Evolutionary conservation across 306 rosid genomes (phyloP), one percentile per base, ranked within the genome.

Genomic region (Sicyos baderoa): DNA sequence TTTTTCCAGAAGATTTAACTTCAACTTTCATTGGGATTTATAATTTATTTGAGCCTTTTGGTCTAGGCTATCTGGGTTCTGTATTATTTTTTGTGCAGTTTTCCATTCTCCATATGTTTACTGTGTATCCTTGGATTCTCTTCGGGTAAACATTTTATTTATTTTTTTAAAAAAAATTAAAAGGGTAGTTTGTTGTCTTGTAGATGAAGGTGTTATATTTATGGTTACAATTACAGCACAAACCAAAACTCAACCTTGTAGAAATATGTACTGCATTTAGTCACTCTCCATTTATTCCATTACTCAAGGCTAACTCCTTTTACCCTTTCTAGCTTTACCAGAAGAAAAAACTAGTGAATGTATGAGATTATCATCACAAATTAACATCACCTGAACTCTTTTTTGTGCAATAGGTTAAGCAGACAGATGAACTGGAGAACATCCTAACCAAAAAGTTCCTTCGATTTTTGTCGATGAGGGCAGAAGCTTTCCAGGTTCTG

Each of bases 391-490:
- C 78, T 73, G 66, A 61, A 37, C n/a, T 27, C 37, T 75, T 76
- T 74, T 72, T 77, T 76, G 57, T 83, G 48, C 72, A 74, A 29
- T 72, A 89, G 99, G 97, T 90, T 78, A 93, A 84, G 90, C 97
- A 89, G 82, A 80, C 97, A 54, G 99, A 93, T 82, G 99, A 93
- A 77, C 99, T 93, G 21, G 99, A 93, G 82, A 93, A 93, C 78
- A 93, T 93, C 77, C 84, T 90, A 76, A 85, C 97, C 53, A 93
- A 93, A 77, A 93, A 93, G 71, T 93, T 93, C 60, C 99, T 93
- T 59, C 83, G 99, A 79, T 93, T 93, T 86, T 77, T 93, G 80
- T 89, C 97, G 22, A 93, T 88, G 99, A 88, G 99, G 76, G 99
- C 97, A 16, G 99, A 93, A 86, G 97, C 97, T 71, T 93, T 93